Conservation (phyloP, 2,329 filamentous ascomycete species). For the Beauveria brongniartii region DNA sequence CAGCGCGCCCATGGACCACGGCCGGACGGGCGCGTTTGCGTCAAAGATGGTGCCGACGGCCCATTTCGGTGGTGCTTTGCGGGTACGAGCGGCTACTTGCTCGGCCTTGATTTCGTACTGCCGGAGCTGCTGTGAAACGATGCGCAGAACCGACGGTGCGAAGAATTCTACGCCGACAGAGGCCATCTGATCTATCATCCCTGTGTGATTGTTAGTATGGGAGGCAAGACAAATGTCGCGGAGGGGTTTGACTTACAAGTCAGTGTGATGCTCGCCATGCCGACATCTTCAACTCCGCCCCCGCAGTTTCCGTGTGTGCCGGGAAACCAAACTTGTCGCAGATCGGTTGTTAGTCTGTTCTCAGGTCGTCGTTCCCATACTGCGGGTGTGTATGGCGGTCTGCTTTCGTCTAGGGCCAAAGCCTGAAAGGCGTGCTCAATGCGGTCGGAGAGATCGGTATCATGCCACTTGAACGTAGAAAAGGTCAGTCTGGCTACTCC, state of each 20-base stretch:
- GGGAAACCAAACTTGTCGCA: slow-evolving; percentile 57
- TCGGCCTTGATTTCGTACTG: slow-evolving; percentile 23
- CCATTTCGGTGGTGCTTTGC: slow-evolving; percentile 24
- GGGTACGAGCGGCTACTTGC: background rate
- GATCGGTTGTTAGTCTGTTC: slow-evolving; percentile 32
- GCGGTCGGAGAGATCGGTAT: slow-evolving; percentile 42
- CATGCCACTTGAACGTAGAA: slow-evolving; percentile 42
- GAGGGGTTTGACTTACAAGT: slow-evolving; percentile 25
- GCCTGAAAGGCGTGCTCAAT: slow-evolving; percentile 53
- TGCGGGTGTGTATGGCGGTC: slow-evolving; percentile 45
- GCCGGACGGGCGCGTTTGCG: slow-evolving; percentile 38
- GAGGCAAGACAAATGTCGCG: background rate
- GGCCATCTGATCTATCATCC: slow-evolving; percentile 50
- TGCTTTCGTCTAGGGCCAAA: slow-evolving; percentile 48
- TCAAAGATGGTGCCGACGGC: slow-evolving; percentile 40
- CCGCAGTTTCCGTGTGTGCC: slow-evolving; percentile 65
- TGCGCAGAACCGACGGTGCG: slow-evolving; percentile 30
- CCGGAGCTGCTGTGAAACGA: slow-evolving; percentile 27
- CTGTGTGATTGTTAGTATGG: slow-evolving; percentile 19
- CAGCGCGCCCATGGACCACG: slow-evolving; percentile 41
- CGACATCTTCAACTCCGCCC: slow-evolving; percentile 53
- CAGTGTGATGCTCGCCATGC: slow-evolving; percentile 31
- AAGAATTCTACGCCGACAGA: slow-evolving; percentile 45
- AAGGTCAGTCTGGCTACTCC: slow-evolving; percentile 21
- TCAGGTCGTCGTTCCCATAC: slow-evolving; percentile 41